phyloP scores from a whole-genome alignment of 2,329 filamentous ascomycete genomes.

The Xylaria sp. region DNA sequence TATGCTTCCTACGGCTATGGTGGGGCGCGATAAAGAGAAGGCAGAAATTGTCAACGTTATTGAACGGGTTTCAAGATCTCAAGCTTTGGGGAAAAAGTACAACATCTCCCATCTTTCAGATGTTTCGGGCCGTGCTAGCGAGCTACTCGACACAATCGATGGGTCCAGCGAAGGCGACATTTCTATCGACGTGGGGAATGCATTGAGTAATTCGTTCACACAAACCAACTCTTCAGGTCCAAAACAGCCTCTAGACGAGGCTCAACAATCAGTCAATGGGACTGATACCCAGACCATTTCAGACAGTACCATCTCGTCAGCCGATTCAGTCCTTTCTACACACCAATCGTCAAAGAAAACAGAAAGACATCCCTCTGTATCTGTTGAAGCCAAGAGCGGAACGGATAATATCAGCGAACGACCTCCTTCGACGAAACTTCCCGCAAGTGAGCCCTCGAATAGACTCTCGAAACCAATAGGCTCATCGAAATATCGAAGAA shows the following conservation, averaged over 20 bases:
- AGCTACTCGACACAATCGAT: constrained; percentile 60
- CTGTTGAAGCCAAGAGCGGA: constrained; percentile 59
- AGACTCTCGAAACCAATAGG: constrained; percentile 66
- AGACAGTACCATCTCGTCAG: constrained; percentile 60
- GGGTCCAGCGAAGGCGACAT: constrained; percentile 69
- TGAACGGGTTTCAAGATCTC: constrained; percentile 76
- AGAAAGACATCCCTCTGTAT: constrained; percentile 64
- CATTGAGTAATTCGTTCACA: constrained; percentile 61
- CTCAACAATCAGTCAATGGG: constrained; percentile 53
- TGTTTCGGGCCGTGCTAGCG: constrained; percentile 64
- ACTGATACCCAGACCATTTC: constrained; percentile 45
- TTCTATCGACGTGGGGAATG: constrained; percentile 63
- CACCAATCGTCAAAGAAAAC: constrained; percentile 57
- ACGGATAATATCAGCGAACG: constrained; percentile 59
- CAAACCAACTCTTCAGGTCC: constrained; percentile 57
- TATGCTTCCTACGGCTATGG: constrained; percentile 81
- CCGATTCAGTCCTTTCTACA: constrained; percentile 52
- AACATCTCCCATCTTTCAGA: constrained; percentile 60
- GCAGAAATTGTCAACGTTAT: constrained; percentile 77
- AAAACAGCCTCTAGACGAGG: constrained; percentile 52
- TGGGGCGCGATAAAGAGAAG: constrained; percentile 80
- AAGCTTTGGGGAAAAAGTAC: constrained; percentile 59
- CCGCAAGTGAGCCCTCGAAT: constrained; percentile 57
- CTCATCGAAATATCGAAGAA: constrained; percentile 67
- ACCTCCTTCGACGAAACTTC: constrained; percentile 54